These are phyloP conservation scores for Mallotus nudiflorus DNA, from an alignment of 345 rosid genomes.

Conservation along the genomic window DNA sequence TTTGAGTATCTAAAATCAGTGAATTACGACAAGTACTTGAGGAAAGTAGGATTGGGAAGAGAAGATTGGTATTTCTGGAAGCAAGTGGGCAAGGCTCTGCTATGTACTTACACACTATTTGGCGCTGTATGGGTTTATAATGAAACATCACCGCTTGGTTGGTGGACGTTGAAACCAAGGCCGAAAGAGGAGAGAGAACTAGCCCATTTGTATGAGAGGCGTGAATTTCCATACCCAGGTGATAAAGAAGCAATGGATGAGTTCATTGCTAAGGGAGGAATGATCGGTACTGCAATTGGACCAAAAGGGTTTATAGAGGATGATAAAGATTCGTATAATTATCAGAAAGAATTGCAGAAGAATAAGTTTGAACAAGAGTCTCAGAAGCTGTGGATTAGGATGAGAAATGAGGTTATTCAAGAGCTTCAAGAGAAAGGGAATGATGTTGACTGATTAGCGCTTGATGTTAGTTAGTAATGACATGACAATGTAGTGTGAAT, in stretches of 20 bases:
- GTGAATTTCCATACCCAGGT: slow-evolving; percentile 86
- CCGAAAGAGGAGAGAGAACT: slow-evolving; percentile 79
- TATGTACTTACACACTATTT: slow-evolving; percentile 65
- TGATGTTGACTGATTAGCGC: slow-evolving; percentile 49
- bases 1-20: slow-evolving; percentile 51
- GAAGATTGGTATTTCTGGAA: slow-evolving; percentile 74
- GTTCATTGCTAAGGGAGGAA: slow-evolving; percentile 73
- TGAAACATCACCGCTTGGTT: slow-evolving; percentile 83
- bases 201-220: slow-evolving; percentile 76
- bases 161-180: slow-evolving; percentile 89
- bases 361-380: slow-evolving; percentile 72
- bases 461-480: not conserved
- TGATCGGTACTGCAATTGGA: slow-evolving; percentile 71
- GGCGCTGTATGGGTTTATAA: slow-evolving; percentile 75
- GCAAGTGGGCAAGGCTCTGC: slow-evolving; percentile 77
- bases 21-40: slow-evolving; percentile 53
- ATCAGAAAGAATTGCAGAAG: slow-evolving; percentile 63
- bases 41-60: slow-evolving; percentile 68
- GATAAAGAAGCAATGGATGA: slow-evolving; percentile 89
- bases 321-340: slow-evolving; percentile 50
- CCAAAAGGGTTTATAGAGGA: slow-evolving; percentile 67
- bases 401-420: slow-evolving; percentile 82
- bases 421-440: slow-evolving; percentile 86
- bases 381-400: slow-evolving; percentile 79
- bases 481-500: not conserved